Evolutionary conservation across 768 basidiomycete species (phyloP).

Genomic region (Lactarius deliciosus): DNA sequence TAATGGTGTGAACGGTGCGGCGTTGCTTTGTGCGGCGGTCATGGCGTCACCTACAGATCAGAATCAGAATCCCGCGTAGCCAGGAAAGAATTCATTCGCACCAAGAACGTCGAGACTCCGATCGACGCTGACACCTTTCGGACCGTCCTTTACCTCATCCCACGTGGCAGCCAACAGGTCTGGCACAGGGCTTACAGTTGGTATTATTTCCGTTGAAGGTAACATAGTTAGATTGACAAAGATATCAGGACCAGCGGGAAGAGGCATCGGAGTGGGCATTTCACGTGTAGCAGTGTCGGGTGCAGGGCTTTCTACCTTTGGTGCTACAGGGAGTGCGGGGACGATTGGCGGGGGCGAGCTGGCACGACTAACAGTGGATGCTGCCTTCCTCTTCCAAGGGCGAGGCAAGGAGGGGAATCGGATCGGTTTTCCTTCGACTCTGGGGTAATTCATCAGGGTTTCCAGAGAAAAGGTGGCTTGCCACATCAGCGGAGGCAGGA

Average conservation of each 20-base stretch:
- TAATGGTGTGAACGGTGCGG: background rate
- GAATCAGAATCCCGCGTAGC: background rate
- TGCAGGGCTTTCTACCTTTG: background rate
- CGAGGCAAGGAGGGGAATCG: background rate
- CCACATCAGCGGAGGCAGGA: background rate
- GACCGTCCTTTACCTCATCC: slow-evolving; percentile 5
- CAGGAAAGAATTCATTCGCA: background rate
- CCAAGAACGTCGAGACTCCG: background rate
- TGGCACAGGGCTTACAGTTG: background rate
- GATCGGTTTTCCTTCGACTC: background rate
- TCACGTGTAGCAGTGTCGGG: background rate
- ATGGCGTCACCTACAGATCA: background rate
- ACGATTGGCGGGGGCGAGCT: background rate
- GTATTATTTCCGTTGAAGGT: background rate
- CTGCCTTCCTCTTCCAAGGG: slow-evolving; percentile 2
- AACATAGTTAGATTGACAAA: background rate
- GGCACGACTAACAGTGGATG: background rate
- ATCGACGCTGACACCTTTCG: background rate
- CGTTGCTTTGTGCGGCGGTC: background rate
- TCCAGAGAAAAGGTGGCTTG: background rate
- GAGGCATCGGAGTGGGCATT: slow-evolving; percentile 4
- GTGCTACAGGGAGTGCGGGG: background rate
- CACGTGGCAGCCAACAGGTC: slow-evolving; percentile 11
- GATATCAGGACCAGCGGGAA: background rate
- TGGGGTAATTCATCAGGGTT: background rate